These are phyloP conservation scores for Rhizomucor pusillus DNA, from an alignment of 371 early-diverging fungal species.

Conservation along the genomic window DNA sequence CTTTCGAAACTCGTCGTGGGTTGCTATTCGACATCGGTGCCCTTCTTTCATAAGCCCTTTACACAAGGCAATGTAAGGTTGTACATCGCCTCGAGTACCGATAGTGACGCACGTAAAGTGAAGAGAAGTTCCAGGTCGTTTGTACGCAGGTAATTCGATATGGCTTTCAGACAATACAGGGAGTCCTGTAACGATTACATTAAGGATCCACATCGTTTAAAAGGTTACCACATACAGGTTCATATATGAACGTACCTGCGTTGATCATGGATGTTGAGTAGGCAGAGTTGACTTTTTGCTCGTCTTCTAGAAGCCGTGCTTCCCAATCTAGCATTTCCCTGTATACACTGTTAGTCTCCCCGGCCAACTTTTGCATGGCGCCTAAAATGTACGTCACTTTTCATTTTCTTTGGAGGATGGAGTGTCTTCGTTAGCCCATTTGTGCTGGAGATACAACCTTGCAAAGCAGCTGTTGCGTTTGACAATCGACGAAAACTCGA, in stretches of 20 bases:
- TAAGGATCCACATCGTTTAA: background rate
- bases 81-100: conserved; percentile 87
- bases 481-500: conserved; percentile 40
- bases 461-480: conserved; percentile 48
- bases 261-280: background rate
- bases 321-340: conserved; percentile 34
- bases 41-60: conserved; percentile 73
- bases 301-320: conserved; percentile 26
- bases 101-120: conserved; percentile 81
- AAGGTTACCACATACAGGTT: background rate
- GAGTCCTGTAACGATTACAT: conserved; percentile 4
- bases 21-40: conserved; percentile 73
- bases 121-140: conserved; percentile 43
- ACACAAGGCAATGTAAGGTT: conserved; percentile 83
- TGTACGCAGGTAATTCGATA: conserved; percentile 8
- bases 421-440: conserved; percentile 9
- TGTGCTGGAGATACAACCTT: conserved; percentile 28
- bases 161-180: conserved; percentile 20
- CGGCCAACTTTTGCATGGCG: background rate
- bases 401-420: conserved; percentile 10
- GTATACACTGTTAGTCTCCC: too few species aligned
- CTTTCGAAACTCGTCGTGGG: conserved; percentile 71
- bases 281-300: conserved; percentile 2
- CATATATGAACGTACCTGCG: background rate
- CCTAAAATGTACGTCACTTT: conserved; percentile 6